Conservation (phyloP, 257 asterid genomes). For the Solanum ossicruentum region DNA sequence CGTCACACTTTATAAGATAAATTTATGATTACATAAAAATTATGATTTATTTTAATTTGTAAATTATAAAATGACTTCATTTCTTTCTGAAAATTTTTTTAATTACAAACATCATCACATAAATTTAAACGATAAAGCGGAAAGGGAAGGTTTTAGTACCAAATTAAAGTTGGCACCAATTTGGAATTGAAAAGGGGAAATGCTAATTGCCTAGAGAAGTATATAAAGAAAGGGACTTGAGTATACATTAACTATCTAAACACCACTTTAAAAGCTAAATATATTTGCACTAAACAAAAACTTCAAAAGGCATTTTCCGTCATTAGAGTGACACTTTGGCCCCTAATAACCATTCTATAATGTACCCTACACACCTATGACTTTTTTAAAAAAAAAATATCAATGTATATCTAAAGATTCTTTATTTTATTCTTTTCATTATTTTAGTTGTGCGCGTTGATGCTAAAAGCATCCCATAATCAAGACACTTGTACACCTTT, state of each 20-base stretch:
- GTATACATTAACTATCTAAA: not conserved
- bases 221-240: not conserved
- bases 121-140: not conserved
- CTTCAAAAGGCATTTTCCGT: slow-evolving; percentile 1
- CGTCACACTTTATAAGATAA: not conserved
- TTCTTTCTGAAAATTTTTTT: not conserved
- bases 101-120: not conserved
- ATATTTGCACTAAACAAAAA: slow-evolving; percentile 1
- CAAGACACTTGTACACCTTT: not conserved
- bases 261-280: not conserved
- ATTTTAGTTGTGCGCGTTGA: slow-evolving; percentile 6
- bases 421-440: not conserved
- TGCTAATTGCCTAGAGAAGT: not conserved
- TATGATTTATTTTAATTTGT: not conserved
- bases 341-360: not conserved
- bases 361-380: not conserved
- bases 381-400: not conserved
- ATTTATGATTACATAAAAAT: not conserved
- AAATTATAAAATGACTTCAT: not conserved
- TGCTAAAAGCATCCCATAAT: not conserved
- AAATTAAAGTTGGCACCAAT: not conserved
- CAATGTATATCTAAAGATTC: slow-evolving; percentile 2
- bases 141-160: not conserved
- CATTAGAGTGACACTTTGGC: not conserved
- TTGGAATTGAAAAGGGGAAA: not conserved